These are phyloP conservation scores for Coniochaeta sp. DNA, from an alignment of 2,329 filamentous ascomycete species.

Conservation along the genomic window DNA sequence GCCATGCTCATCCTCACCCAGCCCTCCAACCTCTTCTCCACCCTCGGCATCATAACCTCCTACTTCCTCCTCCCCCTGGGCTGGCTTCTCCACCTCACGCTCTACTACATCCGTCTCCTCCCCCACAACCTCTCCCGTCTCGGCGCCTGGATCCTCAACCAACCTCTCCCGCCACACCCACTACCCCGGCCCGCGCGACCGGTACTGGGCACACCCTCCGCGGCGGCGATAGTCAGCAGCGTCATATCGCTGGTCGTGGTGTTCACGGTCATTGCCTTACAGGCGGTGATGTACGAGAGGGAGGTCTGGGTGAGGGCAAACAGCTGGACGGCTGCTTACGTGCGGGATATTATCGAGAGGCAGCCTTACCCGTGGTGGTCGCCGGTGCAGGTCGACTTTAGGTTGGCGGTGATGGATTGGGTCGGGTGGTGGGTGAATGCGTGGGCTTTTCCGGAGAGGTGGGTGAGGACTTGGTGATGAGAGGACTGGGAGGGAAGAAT, in stretches of 20 bases:
- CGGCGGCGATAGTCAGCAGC: slow-evolving; percentile 5
- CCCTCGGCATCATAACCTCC: slow-evolving; percentile 4
- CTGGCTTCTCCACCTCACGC: not conserved
- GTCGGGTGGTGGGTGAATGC: slow-evolving; percentile 6
- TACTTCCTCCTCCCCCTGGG: slow-evolving; percentile 1
- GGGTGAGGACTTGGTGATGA: not conserved
- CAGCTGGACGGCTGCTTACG: slow-evolving; percentile 13
- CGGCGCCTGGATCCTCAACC: not conserved
- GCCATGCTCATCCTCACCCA: slow-evolving; percentile 12
- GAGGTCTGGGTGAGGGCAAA: slow-evolving; percentile 14
- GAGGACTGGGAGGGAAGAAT: not conserved
- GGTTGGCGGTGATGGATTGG: slow-evolving; percentile 9
- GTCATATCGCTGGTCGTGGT: slow-evolving; percentile 3
- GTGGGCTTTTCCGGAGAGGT: not conserved
- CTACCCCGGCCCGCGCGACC: not conserved
- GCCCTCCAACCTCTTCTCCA: slow-evolving; percentile 9
- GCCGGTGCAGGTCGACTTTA: slow-evolving; percentile 12
- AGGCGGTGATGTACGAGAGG: slow-evolving; percentile 16
- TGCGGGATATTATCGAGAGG: slow-evolving; percentile 8
- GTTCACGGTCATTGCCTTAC: slow-evolving; percentile 6
- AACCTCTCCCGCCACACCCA: not conserved
- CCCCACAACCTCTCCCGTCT: not conserved
- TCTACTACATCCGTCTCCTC: slow-evolving; percentile 4
- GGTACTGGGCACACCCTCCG: not conserved
- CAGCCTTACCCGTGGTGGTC: slow-evolving; percentile 14